Evolutionary conservation across 2,329 filamentous ascomycete species (phyloP), one percentile per base, ranked within the genome.

Genomic region (Aureobasidium sp.): DNA sequence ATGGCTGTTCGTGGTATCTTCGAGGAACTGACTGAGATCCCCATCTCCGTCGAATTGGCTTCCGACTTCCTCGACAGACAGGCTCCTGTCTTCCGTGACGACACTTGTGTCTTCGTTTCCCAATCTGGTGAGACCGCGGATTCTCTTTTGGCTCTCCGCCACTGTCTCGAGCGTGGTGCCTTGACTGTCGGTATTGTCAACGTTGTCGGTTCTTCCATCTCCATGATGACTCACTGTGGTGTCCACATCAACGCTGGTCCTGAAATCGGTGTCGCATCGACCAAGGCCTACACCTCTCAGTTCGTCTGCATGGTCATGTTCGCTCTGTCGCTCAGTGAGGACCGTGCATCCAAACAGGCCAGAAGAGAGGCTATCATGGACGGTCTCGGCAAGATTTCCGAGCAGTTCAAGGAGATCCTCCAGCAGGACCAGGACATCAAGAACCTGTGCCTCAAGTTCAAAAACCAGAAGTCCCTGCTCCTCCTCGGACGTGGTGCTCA

Each of bases 221-320:
- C 94, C 50, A 88, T 99, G 70, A 88, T 99, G 71, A 99, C 94
- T 67, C 94, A 99, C 85, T 99, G 94, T 72, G 94, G 94, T 91
- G 94, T 99, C 61, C 94, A 99, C 82, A 92, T 99, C 82, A 99
- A 99, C 78, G 94, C 94, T 68, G 94, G 94, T 62, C 94, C 94
- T 60, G 94, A 99, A 77, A 97, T 99, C 66, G 94, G 94, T 86
- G 94, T 99, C 67, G 94, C 94, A 64, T 97, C 93, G 50, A 99
- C 94, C 77, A 99, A 99, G 83, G 94, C 94, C 42, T 99, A 99
- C 81, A 99, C 94, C 15, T 97, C 94, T 50, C 94, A 99, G 76
- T 99, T 97, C 77, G 91, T 99, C 72, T 96, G 94, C 75, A 97
- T 99, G 91, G 89, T 97, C 79, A 99, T 99, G 94, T 97, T 99